Base-by-base conservation (phyloP, 2,329 filamentous ascomycete genomes). In the Stachybotrys elegans region DNA sequence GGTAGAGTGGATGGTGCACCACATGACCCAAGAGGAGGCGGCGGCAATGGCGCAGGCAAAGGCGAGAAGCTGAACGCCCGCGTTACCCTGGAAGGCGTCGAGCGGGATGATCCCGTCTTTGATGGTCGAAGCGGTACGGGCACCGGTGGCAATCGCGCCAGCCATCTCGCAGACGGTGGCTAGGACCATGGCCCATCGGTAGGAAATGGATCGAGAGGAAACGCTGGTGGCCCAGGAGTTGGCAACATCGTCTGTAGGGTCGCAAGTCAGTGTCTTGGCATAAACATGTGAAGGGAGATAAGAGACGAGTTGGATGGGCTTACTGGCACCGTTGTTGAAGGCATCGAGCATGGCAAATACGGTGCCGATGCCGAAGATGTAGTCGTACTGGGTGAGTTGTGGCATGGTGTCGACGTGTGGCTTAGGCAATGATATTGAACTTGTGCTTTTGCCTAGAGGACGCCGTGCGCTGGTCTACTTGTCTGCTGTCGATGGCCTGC, bases 161-260 rank as follows among this genome's bases (percentile, higher is more conserved):
- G 70, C 61, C 51, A 84, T 79, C 61, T 84, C 81, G 67, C 82
- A 80, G 47, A 82, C 57, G 36, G 73, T 71, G 29, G 75, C 78
- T 22, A 79, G 63, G 12, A 73, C 51, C 77, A 80, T 79, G 51
- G 77, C 80, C 59, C 83, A 79, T 43, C 75, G 48, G 59, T 82
- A 77, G 16, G 76, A 74, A 34, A 85, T 62, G 46, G 84, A 86
- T 31, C 83, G 72, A 4, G 84, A 86, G 2, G 81, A 84, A 46
- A 88, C 84, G 51, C 79, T 83, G 25, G 81, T 86, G n/a, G 83
- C 83, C 79, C 81, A 88, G 2, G 83, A 78, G 69, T 88, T 88
- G 63, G 84, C 84, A 47, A 88, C 83, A 83, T 88, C 84, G 66
- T 81, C 72, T 61, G 69, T 67, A 55, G 68, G 14, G 12, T 17